A percentile compares a stretch with the other conserved stretches of the same genome.
Conservation (phyloP, 176 grass and related monocot genomes). For the Microstegium vimineum region DNA sequence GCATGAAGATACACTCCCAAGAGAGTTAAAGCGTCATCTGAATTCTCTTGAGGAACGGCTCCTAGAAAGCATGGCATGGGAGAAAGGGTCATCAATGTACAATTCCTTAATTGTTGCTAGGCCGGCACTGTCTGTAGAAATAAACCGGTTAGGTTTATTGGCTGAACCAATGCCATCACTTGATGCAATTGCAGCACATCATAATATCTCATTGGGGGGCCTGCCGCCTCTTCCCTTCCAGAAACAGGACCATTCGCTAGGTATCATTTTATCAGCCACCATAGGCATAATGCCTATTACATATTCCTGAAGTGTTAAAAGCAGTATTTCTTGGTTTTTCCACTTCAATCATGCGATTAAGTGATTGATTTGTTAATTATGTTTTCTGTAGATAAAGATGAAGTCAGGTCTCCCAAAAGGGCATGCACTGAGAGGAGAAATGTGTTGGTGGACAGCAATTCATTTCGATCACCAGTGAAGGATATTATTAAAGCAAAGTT, state of each 20-base stretch:
- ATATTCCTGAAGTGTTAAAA: slow-evolving; percentile 1
- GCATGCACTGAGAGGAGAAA: slow-evolving; percentile 80
- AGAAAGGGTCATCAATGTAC: slow-evolving; percentile 96
- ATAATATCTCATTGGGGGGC: slow-evolving; percentile 64
- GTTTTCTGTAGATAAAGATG: slow-evolving; percentile 67
- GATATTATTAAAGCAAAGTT: slow-evolving; percentile 73
- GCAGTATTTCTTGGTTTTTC: background rate
- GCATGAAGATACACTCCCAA: slow-evolving; percentile 92
- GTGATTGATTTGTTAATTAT: slow-evolving; percentile 6
- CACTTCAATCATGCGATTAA: background rate
- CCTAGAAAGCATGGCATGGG: slow-evolving; percentile 95
- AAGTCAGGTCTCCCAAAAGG: slow-evolving; percentile 77
- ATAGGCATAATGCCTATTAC: background rate
- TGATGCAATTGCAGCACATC: slow-evolving; percentile 75
- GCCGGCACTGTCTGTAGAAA: slow-evolving; percentile 70
- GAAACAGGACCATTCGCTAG: slow-evolving; percentile 56
- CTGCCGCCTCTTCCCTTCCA: slow-evolving; percentile 80
- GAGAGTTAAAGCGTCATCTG: slow-evolving; percentile 92
- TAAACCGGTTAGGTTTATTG: slow-evolving; percentile 71
- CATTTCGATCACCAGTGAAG: slow-evolving; percentile 85
- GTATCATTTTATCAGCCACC: slow-evolving; percentile 36
- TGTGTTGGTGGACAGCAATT: slow-evolving; percentile 70
- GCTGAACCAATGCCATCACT: slow-evolving; percentile 98
- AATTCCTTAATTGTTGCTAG: slow-evolving; percentile 93
- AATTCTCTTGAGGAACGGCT: slow-evolving; percentile 93